These are phyloP conservation scores for Saturnispora dispora DNA, from an alignment of 805 yeast genomes.

Conservation along the genomic window DNA sequence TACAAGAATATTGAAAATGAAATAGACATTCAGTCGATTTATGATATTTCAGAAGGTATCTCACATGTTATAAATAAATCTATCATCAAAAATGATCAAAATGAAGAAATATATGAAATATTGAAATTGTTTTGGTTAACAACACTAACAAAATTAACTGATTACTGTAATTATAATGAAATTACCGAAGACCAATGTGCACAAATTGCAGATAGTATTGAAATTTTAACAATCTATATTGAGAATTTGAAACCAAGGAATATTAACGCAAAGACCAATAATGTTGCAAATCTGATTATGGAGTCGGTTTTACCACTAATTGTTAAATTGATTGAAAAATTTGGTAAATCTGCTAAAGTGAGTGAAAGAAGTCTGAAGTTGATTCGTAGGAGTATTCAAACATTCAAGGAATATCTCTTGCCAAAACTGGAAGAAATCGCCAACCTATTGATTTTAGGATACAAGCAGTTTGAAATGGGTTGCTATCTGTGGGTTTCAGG, in stretches of 20 bases:
- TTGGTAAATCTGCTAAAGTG: slow-evolving; percentile 51
- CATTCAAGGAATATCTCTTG: slow-evolving; percentile 45
- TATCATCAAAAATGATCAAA: slow-evolving; percentile 18
- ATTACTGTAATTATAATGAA: slow-evolving; percentile 11
- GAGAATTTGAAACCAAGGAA: slow-evolving; percentile 49
- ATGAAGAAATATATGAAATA: slow-evolving; percentile 36
- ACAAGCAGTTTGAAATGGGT: slow-evolving; percentile 59
- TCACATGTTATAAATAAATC: slow-evolving; percentile 64
- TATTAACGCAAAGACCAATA: slow-evolving; percentile 7
- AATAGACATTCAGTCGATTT: slow-evolving; percentile 59
- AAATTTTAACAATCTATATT: slow-evolving; percentile 53
- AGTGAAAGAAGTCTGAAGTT: slow-evolving; percentile 71
- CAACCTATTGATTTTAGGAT: slow-evolving; percentile 58
- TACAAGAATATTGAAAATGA: slow-evolving; percentile 48
- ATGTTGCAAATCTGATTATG: slow-evolving; percentile 39
- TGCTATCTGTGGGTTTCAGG: slow-evolving; percentile 91
- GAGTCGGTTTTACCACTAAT: slow-evolving; percentile 54
- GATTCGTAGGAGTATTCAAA: slow-evolving; percentile 54
- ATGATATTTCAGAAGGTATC: slow-evolving; percentile 82
- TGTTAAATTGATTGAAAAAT: slow-evolving; percentile 37
- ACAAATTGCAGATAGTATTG: slow-evolving; percentile 64
- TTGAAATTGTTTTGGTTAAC: slow-evolving; percentile 61
- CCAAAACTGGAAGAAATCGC: slow-evolving; percentile 60
- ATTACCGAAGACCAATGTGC: slow-evolving; percentile 30
- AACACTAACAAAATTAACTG: slow-evolving; percentile 34